A percentile compares a stretch with the other conserved stretches of the same genome.
Conservation (phyloP, 495 filamentous ascomycete genomes). For the Aspergillus kassunensis region DNA sequence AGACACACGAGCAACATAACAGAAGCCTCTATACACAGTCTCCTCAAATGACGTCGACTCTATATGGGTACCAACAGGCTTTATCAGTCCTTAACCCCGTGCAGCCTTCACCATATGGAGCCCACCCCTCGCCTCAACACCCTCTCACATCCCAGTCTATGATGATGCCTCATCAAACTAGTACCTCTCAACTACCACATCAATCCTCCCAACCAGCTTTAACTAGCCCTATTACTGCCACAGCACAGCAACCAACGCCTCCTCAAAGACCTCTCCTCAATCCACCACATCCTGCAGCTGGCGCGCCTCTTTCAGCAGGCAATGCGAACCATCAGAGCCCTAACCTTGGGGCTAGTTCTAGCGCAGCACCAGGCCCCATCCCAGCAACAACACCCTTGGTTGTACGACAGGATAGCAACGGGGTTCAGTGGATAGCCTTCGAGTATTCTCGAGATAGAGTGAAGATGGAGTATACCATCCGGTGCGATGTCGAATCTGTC, state of each 20-base stretch:
- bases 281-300: constrained; percentile 40
- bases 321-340: constrained; percentile 43
- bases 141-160: constrained; percentile 58
- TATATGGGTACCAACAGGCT: constrained; percentile 66
- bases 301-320: constrained; percentile 52
- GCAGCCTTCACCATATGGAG: constrained; percentile 69
- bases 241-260: constrained; percentile 45
- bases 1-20: constrained; percentile 79
- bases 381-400: constrained; percentile 96
- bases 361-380: constrained; percentile 94
- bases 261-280: constrained; percentile 39
- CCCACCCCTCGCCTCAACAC: constrained; percentile 67
- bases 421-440: constrained; percentile 98
- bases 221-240: constrained; percentile 31
- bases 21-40: constrained; percentile 80
- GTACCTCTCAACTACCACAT: constrained; percentile 53
- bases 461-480: constrained; percentile 99
- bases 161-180: constrained; percentile 67
- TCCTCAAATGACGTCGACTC: constrained; percentile 67
- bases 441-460: constrained; percentile 96
- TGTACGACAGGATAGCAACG: constrained; percentile 91
- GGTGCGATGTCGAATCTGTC: constrained; percentile 96
- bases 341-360: constrained; percentile 61
- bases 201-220: constrained; percentile 43
- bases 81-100: constrained; percentile 72